Evolutionary conservation across 2,329 filamentous ascomycete species (phyloP).

Genomic region (Phaeoacremonium minimum): DNA sequence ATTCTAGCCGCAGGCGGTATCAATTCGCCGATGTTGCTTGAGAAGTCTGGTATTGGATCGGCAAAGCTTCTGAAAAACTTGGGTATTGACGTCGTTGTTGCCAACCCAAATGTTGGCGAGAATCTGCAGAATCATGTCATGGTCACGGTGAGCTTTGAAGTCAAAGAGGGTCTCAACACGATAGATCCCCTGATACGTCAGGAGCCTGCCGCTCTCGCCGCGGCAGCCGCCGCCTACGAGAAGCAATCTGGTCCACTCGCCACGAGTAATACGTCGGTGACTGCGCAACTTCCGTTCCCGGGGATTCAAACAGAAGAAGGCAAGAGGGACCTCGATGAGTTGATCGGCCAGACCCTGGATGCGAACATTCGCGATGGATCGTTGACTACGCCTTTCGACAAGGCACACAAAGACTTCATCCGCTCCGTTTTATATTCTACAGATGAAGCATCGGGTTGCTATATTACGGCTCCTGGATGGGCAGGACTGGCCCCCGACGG

Average conservation of each 20-base stretch:
- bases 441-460: no score
- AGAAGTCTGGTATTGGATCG: constrained; percentile 27
- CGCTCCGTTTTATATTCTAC: no score
- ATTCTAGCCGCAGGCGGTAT: constrained; percentile 32
- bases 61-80: constrained; percentile 30
- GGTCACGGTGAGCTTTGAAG: constrained; percentile 27
- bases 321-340: not conserved
- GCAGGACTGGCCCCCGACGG: constrained; percentile 15
- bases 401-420: no score
- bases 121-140: constrained; percentile 38
- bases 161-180: constrained; percentile 30
- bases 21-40: constrained; percentile 22
- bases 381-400: not conserved
- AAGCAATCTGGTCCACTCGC: constrained; percentile 25
- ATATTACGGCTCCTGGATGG: constrained; percentile 7
- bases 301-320: constrained; percentile 1
- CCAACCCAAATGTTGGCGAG: constrained; percentile 35
- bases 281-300: constrained; percentile 4
- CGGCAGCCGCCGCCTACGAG: constrained; percentile 24
- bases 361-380: not conserved
- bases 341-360: not conserved
- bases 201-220: constrained; percentile 20
- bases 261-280: constrained; percentile 24
- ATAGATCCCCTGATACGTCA: constrained; percentile 20
- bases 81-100: constrained; percentile 27